These are phyloP conservation scores for Dryadomyces quercus-mongolicae DNA, from an alignment of 2,329 filamentous ascomycete species.

Conservation along the genomic window DNA sequence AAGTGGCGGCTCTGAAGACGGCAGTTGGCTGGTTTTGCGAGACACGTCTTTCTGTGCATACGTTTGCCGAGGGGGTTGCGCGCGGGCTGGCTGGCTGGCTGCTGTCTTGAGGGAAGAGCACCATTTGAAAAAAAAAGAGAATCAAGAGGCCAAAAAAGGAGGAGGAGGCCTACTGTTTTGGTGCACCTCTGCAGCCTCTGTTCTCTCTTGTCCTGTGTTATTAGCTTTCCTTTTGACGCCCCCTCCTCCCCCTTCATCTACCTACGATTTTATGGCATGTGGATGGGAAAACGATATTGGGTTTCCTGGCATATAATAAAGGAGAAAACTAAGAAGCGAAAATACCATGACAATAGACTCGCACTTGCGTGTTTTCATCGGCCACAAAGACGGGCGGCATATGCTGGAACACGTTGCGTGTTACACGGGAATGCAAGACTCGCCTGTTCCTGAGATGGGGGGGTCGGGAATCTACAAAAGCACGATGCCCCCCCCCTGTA, in stretches of 20 bases:
- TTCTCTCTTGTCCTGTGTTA: constrained; percentile 1
- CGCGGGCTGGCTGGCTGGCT: not conserved
- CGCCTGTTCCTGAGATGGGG: not conserved
- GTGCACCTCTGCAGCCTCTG: not conserved
- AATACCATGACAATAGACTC: not conserved
- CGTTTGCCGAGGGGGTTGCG: not conserved
- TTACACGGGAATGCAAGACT: not conserved
- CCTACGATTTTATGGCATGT: not conserved
- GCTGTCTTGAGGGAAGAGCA: not conserved
- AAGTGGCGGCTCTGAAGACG: not conserved
- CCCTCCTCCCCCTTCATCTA: not conserved
- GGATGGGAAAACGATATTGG: not conserved
- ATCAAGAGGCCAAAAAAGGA: not conserved
- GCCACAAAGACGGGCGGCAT: not conserved
- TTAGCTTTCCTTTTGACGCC: not conserved
- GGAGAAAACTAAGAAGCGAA: not conserved
- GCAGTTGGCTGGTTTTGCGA: not conserved
- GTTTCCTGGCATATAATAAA: not conserved
- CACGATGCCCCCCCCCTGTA: no score
- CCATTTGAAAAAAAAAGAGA: not conserved
- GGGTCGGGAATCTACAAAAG: no score
- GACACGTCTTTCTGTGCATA: not conserved
- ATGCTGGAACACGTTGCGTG: not conserved
- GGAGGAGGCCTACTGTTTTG: not conserved
- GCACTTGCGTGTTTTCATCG: not conserved